phyloP scores from a whole-genome alignment of 2,329 filamentous ascomycete species.

The Colletotrichum gloeosporioides region DNA sequence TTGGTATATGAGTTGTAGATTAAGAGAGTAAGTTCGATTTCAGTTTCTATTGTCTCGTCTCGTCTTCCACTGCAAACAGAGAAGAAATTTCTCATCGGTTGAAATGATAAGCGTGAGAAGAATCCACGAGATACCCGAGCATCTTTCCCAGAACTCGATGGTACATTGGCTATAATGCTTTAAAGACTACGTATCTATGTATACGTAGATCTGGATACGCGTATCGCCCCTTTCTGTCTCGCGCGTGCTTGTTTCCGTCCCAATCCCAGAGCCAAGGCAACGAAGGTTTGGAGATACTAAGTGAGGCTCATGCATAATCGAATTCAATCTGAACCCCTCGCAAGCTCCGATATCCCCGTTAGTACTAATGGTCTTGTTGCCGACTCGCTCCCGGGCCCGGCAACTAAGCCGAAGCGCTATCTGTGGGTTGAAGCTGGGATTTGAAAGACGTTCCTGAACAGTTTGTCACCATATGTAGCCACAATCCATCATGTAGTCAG shows the following conservation, averaged over 20 bases:
- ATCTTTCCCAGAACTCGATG: fast-evolving
- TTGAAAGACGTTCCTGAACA: not conserved
- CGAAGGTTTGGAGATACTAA: not conserved
- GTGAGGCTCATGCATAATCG: not conserved
- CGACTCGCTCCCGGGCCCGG: not conserved
- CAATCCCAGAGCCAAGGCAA: not conserved
- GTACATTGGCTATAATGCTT: fast-evolving
- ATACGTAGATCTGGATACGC: not conserved
- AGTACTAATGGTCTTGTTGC: not conserved
- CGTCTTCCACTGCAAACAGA: too few species aligned
- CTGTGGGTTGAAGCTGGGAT: not conserved
- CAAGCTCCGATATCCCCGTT: not conserved
- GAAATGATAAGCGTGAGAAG: not conserved
- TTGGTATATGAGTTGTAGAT: too few species aligned
- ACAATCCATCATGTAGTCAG: not conserved
- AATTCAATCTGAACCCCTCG: not conserved
- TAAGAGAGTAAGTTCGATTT: too few species aligned
- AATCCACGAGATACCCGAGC: not conserved
- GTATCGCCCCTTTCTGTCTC: not conserved
- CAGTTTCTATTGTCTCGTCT: too few species aligned
- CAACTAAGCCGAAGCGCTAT: not conserved
- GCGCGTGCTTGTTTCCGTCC: not conserved
- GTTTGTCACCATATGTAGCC: not conserved
- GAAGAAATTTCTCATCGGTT: too few species aligned
- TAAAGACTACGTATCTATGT: not conserved